Base-by-base conservation (phyloP, 2,329 filamentous ascomycete genomes). In the Lachnellula cervina region DNA sequence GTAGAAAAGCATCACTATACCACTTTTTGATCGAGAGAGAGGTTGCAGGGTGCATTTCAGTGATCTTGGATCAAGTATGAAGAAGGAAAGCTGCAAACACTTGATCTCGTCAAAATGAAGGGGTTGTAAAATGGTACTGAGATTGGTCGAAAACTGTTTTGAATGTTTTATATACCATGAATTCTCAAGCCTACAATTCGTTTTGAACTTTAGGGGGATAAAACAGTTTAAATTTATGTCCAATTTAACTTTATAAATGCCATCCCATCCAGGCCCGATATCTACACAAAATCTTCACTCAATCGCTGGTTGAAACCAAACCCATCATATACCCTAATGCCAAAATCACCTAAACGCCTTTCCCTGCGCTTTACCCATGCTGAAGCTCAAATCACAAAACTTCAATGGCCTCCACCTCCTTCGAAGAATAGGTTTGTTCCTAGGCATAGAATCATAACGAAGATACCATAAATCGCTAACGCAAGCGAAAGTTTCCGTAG, bases 371-470 rank as follows among this genome's bases (percentile, higher is more conserved):
- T 11, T 32, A 44, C 17, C 21, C 42, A 55, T 49, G 49, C 9
- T 17, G 34, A 28, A 42, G 43, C 14, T 17, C 14, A 25, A 13
- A 53, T 48, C 7, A 16, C n/a, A 48, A 25, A 46, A 38, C 14
- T 68, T 42, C 72, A 89, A 73, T 88, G 83, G 55, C 80, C 78
- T 54, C 79, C 45, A 48, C 79, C 64, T 7, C 55, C 81, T 50
- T 83, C 78, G 65, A 94, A 91, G 65, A 96, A 88, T 14, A 88
- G 84, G 70, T 97, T 97, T 68, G 91, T 90, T 44, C 83, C 76
- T 64, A 99, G 74, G 69, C 92, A 97, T 48, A 93, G 86, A 28
- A 89, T 75, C 94, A 99, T 97, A 52, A 99, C 91, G 49, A 88
- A 74, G 8, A 90, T 63, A 19, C 94, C 94, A 68, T 99, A 99